These are phyloP conservation scores for Rhizomucor pusillus DNA, from an alignment of 371 early-diverging fungal genomes.

Conservation along the genomic window DNA sequence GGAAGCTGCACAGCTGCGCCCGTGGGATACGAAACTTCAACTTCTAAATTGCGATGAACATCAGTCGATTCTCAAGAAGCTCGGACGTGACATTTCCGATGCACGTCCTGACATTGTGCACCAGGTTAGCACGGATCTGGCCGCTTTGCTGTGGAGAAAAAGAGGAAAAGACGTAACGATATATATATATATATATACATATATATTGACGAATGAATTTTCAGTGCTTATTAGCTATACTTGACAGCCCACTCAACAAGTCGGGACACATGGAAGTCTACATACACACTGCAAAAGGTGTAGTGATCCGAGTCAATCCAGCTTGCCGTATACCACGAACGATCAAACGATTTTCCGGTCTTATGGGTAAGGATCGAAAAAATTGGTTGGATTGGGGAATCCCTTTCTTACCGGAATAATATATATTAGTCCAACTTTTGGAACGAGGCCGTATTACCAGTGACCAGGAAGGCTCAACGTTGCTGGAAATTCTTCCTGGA, in stretches of 20 bases:
- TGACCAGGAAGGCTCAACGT: slow-evolving; percentile 65
- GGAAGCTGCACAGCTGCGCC: slow-evolving; percentile 87
- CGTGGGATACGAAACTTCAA: slow-evolving; percentile 86
- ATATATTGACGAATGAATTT: not conserved
- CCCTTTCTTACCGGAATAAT: too few species aligned
- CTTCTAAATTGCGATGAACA: slow-evolving; percentile 97
- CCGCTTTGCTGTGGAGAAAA: too few species aligned
- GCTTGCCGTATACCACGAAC: slow-evolving; percentile 98
- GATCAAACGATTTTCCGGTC: slow-evolving; percentile 95
- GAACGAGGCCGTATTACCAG: slow-evolving; percentile 89
- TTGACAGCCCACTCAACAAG: slow-evolving; percentile 98
- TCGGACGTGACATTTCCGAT: slow-evolving; percentile 80
- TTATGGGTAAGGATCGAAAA: slow-evolving; percentile 70
- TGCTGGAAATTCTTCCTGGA: slow-evolving; percentile 94
- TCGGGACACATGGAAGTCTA: slow-evolving; percentile 86
- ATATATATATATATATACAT: not conserved
- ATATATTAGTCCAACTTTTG: slow-evolving; percentile 84
- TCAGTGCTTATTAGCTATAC: slow-evolving; percentile 91
- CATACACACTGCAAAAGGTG: slow-evolving; percentile 90
- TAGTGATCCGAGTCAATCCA: slow-evolving; percentile 96
- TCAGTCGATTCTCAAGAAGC: slow-evolving; percentile 80
- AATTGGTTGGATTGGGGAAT: too few species aligned
- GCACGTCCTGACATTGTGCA: slow-evolving; percentile 97
- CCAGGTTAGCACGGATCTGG: too few species aligned
- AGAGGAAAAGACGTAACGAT: too few species aligned